phyloP scores from a whole-genome alignment of 2,329 filamentous ascomycete genomes.

The Achaetomium macrosporum region DNA sequence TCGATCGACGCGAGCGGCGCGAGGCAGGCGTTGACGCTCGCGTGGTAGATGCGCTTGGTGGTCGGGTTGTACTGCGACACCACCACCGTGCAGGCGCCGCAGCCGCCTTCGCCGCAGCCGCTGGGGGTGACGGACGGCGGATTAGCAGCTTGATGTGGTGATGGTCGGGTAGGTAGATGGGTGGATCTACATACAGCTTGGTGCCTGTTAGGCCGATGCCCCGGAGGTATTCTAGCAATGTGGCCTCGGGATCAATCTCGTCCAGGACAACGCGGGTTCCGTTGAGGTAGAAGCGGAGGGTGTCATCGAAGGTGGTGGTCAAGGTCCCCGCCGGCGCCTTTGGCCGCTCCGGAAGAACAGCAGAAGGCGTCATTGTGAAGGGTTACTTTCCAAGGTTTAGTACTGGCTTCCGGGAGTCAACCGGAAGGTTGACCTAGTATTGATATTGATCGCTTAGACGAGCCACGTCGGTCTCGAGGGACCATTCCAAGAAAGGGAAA shows the following conservation, averaged over 20 bases:
- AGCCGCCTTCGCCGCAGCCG: conserved; percentile 93
- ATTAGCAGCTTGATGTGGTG: neutral
- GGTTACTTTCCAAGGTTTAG: no score
- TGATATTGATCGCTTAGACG: no score
- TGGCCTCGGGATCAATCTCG: conserved; percentile 83
- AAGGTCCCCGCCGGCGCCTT: conserved; percentile 42
- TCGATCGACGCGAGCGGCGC: conserved; percentile 89
- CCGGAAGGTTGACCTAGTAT: no score
- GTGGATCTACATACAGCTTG: conserved; percentile 56
- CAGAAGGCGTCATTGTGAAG: conserved; percentile 49
- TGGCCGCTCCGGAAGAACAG: conserved; percentile 42
- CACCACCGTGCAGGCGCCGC: conserved; percentile 93
- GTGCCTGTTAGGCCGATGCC: conserved; percentile 92
- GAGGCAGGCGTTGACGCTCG: conserved; percentile 91
- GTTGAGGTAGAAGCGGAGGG: conserved; percentile 88
- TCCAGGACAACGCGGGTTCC: conserved; percentile 85
- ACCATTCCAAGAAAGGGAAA: no score
- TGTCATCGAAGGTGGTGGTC: conserved; percentile 77
- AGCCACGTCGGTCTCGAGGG: no score
- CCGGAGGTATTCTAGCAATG: conserved; percentile 85
- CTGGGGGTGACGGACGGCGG: conserved; percentile 29
- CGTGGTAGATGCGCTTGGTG: conserved; percentile 89
- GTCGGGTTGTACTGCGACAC: conserved; percentile 91
- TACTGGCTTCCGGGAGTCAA: no score
- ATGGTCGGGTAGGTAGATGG: neutral